These are phyloP conservation scores for Brassica carinata DNA, from an alignment of 345 rosid species.

Conservation along the genomic window DNA sequence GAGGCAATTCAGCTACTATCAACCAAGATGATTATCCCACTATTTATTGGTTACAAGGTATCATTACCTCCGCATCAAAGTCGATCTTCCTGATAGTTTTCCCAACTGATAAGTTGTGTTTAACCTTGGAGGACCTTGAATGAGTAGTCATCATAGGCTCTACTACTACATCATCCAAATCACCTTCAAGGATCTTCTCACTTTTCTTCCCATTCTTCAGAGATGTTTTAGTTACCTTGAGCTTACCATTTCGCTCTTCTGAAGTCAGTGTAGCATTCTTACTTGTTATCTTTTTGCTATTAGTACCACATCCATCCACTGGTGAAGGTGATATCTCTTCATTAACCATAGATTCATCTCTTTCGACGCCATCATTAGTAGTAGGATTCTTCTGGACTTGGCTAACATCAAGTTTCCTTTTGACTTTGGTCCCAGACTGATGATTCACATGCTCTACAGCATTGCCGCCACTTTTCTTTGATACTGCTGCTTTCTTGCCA, in stretches of 20 bases:
- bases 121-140: background rate
- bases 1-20: background rate
- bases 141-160: background rate
- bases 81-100: slow-evolving; percentile 27
- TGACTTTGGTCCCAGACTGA: background rate
- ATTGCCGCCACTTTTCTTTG: no score
- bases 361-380: background rate
- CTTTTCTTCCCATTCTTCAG: slow-evolving; percentile 8
- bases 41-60: no score
- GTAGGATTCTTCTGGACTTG: background rate
- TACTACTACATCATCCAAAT: background rate
- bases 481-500: no score
- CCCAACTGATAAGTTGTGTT: slow-evolving; percentile 11
- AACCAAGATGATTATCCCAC: no score
- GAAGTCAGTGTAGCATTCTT: slow-evolving; percentile 19
- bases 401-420: background rate
- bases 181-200: background rate
- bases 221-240: slow-evolving; percentile 13
- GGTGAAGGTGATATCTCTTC: slow-evolving; percentile 19
- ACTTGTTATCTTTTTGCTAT: background rate
- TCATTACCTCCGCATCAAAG: slow-evolving; percentile 36
- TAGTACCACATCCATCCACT: slow-evolving; percentile 22
- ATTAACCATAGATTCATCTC: slow-evolving; percentile 13
- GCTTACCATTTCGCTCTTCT: slow-evolving; percentile 10
- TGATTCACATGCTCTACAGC: background rate